Base-by-base conservation (phyloP, 768 basidiomycete species). In the Amanita jacksonii region DNA sequence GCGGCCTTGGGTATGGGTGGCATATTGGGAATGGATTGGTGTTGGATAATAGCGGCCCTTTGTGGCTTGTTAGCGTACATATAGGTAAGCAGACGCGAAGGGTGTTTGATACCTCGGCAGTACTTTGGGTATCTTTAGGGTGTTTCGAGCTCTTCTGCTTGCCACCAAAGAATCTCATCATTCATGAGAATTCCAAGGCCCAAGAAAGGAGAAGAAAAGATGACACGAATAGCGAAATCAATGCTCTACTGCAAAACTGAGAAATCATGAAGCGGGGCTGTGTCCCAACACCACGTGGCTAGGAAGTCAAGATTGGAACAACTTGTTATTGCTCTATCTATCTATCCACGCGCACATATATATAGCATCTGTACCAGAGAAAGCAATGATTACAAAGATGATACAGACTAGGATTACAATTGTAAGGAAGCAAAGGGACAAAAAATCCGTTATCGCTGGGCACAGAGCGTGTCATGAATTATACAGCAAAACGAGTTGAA, bases 161-260 rank as follows among this genome's bases (percentile, higher is more conserved):
- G 56, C 71, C 63, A 19, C 66, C 64, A 46, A 82, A 81, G 33
- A 82, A 60, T 62, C 72, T 79, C 65, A 74, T 79, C 78, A 79
- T 81, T 39, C 25, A 38, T 27, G 36, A 19, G 32, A 20, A 24
- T 20, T 45, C 35, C 38, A 45, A 13, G 23, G 48, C 55, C 6
- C 20, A 38, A 27, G 18, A n/a, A n/a, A n/a, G 27, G 27, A 32
- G 2, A 45, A 42, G 15, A 32, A 43, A 25, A 38, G 30, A 43
- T 23, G 6, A 20, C 12, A 28, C 27, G 27, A 28, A 28, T 28
- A 12, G 6, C 27, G 12, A 12, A 34, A 6, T 34, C n/a, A n/a
- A n/a, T n/a, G n/a, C n/a, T n/a, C n/a, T n/a, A n/a, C n/a, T n/a
- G n/a, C n/a, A n/a, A n/a, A n/a, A n/a, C n/a, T n/a, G n/a, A n/a